Conservation (phyloP, 192 early-diverging fungal genomes). For the Oehlia diaphana region DNA sequence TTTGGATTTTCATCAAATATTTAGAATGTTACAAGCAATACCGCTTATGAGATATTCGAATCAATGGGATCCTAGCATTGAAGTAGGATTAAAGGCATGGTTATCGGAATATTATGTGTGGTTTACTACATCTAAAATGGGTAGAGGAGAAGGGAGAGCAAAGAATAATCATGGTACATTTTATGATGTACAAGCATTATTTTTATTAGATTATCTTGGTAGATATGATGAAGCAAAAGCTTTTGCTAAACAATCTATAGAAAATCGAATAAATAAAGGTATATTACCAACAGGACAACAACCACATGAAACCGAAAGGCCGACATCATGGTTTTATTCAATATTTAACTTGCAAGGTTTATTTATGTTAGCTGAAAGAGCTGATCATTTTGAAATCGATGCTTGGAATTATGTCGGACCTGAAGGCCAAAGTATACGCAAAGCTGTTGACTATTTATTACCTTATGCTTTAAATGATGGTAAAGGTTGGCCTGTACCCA, state of each 20-base stretch:
- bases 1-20: conserved; percentile 48
- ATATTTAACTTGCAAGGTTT: conserved; percentile 49
- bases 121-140: conserved; percentile 36
- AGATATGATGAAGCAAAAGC: conserved; percentile 35
- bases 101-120: conserved; percentile 40
- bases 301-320: conserved; percentile 44
- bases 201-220: conserved; percentile 47
- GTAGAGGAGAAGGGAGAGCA: conserved; percentile 35
- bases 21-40: conserved; percentile 44
- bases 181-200: conserved; percentile 52
- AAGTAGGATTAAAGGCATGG: conserved; percentile 38
- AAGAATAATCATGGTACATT: conserved; percentile 60
- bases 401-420: conserved; percentile 46
- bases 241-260: conserved; percentile 31
- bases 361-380: conserved; percentile 43
- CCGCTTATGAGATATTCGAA: conserved; percentile 38
- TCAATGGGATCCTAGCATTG: conserved; percentile 35
- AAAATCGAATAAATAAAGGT: conserved; percentile 43
- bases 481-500: conserved; percentile 45
- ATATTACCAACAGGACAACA: conserved; percentile 43
- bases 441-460: conserved; percentile 55
- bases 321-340: conserved; percentile 52
- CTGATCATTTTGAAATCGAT: conserved; percentile 39
- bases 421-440: conserved; percentile 45
- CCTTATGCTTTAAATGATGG: conserved; percentile 47